These are phyloP conservation scores for Hymenoscyphus occultus DNA, from an alignment of 2,329 filamentous ascomycete genomes.

Conservation along the genomic window DNA sequence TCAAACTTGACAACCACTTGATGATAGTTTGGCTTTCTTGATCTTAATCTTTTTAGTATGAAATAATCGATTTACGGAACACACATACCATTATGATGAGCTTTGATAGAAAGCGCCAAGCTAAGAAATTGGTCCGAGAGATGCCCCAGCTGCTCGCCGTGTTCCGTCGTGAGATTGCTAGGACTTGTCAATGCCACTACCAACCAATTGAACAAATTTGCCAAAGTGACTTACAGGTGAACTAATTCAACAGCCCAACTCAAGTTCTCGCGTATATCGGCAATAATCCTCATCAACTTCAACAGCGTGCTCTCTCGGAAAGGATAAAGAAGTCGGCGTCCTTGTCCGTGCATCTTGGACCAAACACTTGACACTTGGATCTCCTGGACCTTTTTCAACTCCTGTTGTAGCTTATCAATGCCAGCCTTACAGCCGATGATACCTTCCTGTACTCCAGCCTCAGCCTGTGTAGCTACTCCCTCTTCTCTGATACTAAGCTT, in stretches of 20 bases:
- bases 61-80: background rate
- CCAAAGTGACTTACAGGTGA: background rate
- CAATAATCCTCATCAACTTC: constrained; percentile 13
- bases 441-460: background rate
- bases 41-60: background rate
- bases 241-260: background rate
- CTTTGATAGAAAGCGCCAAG: background rate
- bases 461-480: background rate
- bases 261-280: background rate
- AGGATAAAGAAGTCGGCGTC: constrained; percentile 19
- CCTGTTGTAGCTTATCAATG: background rate
- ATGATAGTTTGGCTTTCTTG: background rate
- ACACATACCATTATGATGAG: background rate
- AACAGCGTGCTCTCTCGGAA: constrained; percentile 22
- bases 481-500: background rate
- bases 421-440: background rate
- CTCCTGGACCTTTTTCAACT: background rate
- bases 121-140: background rate
- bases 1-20: background rate
- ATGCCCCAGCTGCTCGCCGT: background rate
- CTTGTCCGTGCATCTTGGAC: constrained; percentile 15
- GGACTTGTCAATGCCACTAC: background rate
- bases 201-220: background rate
- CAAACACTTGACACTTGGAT: background rate
- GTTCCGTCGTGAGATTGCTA: background rate